Percentiles rank a stretch among this genome's conserved stretches.
Conservation (phyloP, 805 yeast genomes). For the Kurtzmaniella fragi region DNA sequence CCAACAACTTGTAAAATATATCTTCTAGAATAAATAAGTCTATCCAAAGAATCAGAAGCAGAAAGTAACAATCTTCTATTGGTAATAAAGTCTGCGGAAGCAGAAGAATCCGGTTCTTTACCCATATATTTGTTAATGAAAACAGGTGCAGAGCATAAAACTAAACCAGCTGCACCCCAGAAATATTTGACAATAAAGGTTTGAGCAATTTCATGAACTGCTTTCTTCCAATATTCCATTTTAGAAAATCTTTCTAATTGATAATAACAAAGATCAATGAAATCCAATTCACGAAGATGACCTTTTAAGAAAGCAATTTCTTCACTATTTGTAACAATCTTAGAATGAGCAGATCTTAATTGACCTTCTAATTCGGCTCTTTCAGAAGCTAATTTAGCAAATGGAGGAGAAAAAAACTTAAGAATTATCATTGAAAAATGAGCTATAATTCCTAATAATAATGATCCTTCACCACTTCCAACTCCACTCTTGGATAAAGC, state of each 20-base stretch:
- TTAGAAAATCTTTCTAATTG: slow-evolving; percentile 73
- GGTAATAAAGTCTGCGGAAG: slow-evolving; percentile 82
- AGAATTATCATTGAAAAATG: slow-evolving; percentile 73
- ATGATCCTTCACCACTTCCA: slow-evolving; percentile 71
- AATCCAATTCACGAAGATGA: slow-evolving; percentile 70
- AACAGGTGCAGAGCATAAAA: slow-evolving; percentile 83
- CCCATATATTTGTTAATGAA: slow-evolving; percentile 58
- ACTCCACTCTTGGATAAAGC: slow-evolving; percentile 64
- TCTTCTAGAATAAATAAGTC: slow-evolving; percentile 79
- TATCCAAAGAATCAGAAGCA: slow-evolving; percentile 84
- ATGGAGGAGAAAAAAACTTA: slow-evolving; percentile 81
- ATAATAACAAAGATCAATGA: slow-evolving; percentile 75
- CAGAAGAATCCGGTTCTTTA: slow-evolving; percentile 34
- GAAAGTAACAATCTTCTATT: slow-evolving; percentile 78
- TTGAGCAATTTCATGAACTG: slow-evolving; percentile 79
- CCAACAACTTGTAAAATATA: slow-evolving; percentile 81
- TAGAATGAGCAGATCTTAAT: slow-evolving; percentile 77
- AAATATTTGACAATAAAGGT: slow-evolving; percentile 85
- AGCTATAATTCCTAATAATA: slow-evolving; percentile 73
- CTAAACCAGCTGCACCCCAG: slow-evolving; percentile 94
- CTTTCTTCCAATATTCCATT: slow-evolving; percentile 69
- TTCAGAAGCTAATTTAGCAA: slow-evolving; percentile 71
- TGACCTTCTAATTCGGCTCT: slow-evolving; percentile 81
- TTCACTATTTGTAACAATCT: slow-evolving; percentile 72
- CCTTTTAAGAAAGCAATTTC: slow-evolving; percentile 86